Evolutionary conservation across 225 moss, liverwort and hornwort genomes (phyloP), one percentile per base, ranked within the genome.

Genomic region (Ulota crispa): DNA sequence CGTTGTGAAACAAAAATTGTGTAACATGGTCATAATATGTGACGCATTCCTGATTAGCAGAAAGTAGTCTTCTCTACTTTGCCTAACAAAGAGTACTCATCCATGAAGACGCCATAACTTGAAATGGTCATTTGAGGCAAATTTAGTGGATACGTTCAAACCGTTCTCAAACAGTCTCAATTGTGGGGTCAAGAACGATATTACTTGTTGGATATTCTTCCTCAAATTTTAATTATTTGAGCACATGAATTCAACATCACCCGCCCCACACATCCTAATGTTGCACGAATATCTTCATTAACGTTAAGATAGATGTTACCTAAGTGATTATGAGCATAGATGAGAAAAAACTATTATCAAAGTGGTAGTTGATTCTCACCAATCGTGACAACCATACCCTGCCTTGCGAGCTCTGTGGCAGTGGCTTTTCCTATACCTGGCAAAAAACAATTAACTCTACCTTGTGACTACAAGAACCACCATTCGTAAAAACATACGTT

Each of bases 371-470:
- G 78, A 81, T 89, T 82, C 91, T 86, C 77, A 94, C 95, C 93
- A 86, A 96, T 88, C 16, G 93, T 94, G 27, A 94, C 92, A 31
- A 77, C 83, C 89, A 93, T 94, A 62, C 95, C 95, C 82, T 93
- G 90, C 92, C 85, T 89, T 78, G 92, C 93, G 26, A 94, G 87
- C 56, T 92, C 90, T 16, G 84, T 59, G 67, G 95, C 93, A 36
- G 94, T 91, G 54, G 92, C 92, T 78, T 93, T 94, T 71, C 95
- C 94, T 83, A 96, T 94, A 32, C 95, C 95, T 96, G 86, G 36
- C 36, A 32, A 62, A 62, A 74, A 47, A 52, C 6, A 34, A 76
- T 1, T 13, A 86, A 61, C 68, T 60, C 83, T 11, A 66, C 28
- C 27, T 56, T 50, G 28, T 80, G 32, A 72, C 20, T 2, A 36